Base-by-base conservation (phyloP, 495 filamentous ascomycete species). In the Penicillium taxi region DNA sequence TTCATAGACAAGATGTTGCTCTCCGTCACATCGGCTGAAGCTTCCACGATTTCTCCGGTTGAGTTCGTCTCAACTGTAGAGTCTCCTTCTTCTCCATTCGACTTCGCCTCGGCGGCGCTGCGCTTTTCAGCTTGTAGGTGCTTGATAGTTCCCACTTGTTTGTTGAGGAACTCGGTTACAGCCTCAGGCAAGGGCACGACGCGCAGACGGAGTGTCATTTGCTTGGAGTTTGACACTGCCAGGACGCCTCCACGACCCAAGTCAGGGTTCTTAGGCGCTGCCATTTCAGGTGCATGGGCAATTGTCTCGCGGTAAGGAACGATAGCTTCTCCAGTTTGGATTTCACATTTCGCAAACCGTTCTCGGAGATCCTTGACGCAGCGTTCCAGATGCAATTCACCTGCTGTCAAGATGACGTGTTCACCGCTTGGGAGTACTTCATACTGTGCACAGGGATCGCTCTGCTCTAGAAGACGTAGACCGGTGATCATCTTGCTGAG, bases 271-370 rank as follows among this genome's bases (percentile, higher is more conserved):
- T 71, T 88, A 0, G 87, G 83, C 0, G 88, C 76, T 2, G 86
- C 76, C 91, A 98, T 98, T 55, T 98, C 91, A 11, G 81, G 69
- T 1, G 82, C 84, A 30, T 74, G 73, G 22, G 94, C 80, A 28
- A 94, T 96, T 2, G 84, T 87, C 59, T 99, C 91, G 13, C 89
- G 75, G 59, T 94, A 99, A 5, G 91, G 91, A 4, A 99, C 91
- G 35, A 96, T 96, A 2, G 93, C 87, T 21, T 82, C 82, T 36
- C 89, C 86, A 36, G 84, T 83, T 47, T 96, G 91, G 37, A 99
- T 93, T 39, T 99, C 91, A 45, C 94, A 96, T 44, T 77, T 80
- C 3, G 91, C 91, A 59, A 94, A 99, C 5, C 93, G 74, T 55
- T 96, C 91, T 34, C 85, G 71, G 6, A 99, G 72, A 67, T 99